Conservation (phyloP, 2,329 filamentous ascomycete genomes). For the Apiospora kogelbergensis region DNA sequence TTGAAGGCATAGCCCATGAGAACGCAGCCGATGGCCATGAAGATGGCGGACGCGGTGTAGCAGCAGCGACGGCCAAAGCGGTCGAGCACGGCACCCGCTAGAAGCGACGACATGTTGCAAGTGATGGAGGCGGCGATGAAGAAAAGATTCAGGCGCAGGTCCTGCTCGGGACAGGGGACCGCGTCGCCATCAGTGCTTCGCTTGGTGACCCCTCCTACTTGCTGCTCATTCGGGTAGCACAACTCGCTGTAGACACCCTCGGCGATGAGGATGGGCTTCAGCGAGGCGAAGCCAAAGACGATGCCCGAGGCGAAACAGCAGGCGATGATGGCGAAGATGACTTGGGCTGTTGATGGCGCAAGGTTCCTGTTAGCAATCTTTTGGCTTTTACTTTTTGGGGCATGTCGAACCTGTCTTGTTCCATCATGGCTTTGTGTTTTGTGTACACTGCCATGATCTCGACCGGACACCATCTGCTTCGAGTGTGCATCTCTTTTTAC, state of each 20-base stretch:
- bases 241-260: constrained; percentile 56
- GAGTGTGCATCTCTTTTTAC: not conserved
- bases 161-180: constrained; percentile 53
- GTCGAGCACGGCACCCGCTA: constrained; percentile 67
- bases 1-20: constrained; percentile 59
- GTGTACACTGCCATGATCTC: not conserved
- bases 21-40: constrained; percentile 56
- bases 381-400: not conserved
- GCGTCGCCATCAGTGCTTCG: constrained; percentile 13
- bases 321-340: constrained; percentile 61
- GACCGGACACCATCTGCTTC: not conserved
- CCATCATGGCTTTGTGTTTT: not conserved
- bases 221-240: constrained; percentile 47
- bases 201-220: constrained; percentile 31
- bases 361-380: not conserved
- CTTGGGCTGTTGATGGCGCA: constrained; percentile 49
- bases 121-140: constrained; percentile 69
- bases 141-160: constrained; percentile 62
- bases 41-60: constrained; percentile 59
- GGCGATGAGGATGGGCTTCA: constrained; percentile 61
- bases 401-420: not conserved
- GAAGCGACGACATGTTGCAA: constrained; percentile 66
- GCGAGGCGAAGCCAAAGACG: constrained; percentile 64
- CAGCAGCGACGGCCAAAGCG: constrained; percentile 64
- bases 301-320: constrained; percentile 66